Evolutionary conservation across 2,329 filamentous ascomycete species (phyloP).

Genomic region (Nothomitra cinnamomea): DNA sequence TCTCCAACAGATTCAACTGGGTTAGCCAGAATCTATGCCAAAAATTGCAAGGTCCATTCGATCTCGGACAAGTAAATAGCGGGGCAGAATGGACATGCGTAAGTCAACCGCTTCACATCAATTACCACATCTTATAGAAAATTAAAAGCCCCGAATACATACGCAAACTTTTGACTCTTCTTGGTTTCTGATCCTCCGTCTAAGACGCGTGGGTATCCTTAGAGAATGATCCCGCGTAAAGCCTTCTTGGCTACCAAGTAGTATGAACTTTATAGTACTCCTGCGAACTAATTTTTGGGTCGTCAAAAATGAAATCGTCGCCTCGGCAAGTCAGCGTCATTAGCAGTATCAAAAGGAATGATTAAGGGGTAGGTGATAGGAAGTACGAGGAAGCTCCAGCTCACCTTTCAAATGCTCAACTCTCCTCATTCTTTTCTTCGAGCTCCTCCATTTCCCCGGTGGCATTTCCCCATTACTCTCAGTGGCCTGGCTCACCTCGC

Average conservation of each 20-base stretch:
- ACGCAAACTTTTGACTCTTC: too few species aligned
- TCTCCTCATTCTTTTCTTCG: conserved; percentile 57
- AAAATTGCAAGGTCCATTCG: too few species aligned
- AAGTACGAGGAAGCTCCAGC: conserved; percentile 9
- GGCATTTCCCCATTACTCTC: conserved; percentile 37
- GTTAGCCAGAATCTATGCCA: too few species aligned
- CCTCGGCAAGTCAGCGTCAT: conserved; percentile 20
- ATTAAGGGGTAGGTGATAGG: conserved; percentile 5
- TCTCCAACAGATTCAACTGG: too few species aligned
- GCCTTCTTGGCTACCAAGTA: not conserved
- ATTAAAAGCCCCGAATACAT: too few species aligned
- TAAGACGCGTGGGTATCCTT: too few species aligned
- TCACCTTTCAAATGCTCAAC: conserved; percentile 40
- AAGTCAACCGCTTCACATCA: too few species aligned
- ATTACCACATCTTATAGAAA: too few species aligned
- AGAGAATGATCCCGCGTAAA: too few species aligned
- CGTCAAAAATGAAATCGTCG: conserved; percentile 42
- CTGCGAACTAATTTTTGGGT: conserved; percentile 20
- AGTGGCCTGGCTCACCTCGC: conserved; percentile 38
- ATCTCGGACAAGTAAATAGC: too few species aligned
- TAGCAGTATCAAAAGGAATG: conserved; percentile 6
- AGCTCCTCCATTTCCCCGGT: conserved; percentile 57
- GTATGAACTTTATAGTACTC: conserved; percentile 5
- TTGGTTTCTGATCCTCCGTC: too few species aligned
- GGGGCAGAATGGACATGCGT: too few species aligned